Percentiles rank a stretch among this genome's conserved stretches.
Conservation (phyloP, 2,329 filamentous ascomycete genomes). For the Trichoderma sp. region DNA sequence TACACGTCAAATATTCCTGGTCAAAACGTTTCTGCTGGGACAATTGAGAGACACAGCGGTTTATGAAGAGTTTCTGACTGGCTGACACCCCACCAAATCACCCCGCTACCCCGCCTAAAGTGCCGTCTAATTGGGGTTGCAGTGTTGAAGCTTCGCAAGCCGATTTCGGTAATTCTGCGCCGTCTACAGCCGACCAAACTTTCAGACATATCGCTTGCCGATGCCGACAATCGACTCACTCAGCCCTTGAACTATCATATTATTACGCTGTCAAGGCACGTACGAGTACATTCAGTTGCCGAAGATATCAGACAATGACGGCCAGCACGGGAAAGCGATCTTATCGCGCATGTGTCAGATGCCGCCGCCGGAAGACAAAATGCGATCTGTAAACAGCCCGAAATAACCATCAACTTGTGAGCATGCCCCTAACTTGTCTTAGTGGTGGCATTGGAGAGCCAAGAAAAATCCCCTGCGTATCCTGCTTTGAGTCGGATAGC, state of each 20-base stretch:
- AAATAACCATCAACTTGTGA: neutral
- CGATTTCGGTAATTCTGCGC: neutral
- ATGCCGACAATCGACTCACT: neutral
- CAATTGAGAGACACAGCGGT: neutral
- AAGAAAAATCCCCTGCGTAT: neutral
- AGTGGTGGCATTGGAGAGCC: conserved; percentile 1
- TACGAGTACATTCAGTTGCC: neutral
- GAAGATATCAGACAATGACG: neutral
- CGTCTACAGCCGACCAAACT: neutral
- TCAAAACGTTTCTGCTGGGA: neutral
- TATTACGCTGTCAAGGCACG: neutral
- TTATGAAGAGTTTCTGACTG: neutral
- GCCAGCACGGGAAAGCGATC: neutral
- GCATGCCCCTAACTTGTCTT: neutral
- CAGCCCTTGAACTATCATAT: neutral
- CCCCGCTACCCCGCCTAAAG: neutral
- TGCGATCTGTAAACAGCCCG: neutral
- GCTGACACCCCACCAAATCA: neutral
- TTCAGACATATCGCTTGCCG: neutral
- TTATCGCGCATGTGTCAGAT: conserved; percentile 7
- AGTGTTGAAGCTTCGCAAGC: neutral
- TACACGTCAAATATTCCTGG: neutral
- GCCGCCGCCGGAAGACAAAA: conserved; percentile 3
- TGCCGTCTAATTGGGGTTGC: neutral
- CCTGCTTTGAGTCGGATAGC: neutral